phyloP scores from a whole-genome alignment of 805 yeast species.

The Cyberlindnera veronae region DNA sequence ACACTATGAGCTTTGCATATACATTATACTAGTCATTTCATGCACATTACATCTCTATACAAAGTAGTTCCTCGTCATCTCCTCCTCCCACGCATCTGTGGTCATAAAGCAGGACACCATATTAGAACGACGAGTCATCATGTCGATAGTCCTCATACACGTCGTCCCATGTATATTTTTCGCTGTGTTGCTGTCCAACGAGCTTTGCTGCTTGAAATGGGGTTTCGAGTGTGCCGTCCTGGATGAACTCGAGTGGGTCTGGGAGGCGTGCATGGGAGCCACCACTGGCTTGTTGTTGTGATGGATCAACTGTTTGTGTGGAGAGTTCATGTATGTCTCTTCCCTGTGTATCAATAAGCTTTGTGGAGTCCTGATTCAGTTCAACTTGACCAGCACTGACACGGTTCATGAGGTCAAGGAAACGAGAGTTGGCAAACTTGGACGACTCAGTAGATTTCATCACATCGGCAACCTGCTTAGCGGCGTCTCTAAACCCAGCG shows the following conservation, averaged over 20 bases:
- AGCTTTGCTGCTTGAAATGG: constrained; percentile 25
- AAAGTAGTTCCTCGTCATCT: no score
- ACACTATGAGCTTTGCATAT: no score
- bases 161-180: constrained; percentile 29
- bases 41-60: not conserved
- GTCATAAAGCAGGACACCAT: constrained; percentile 10
- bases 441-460: constrained; percentile 18
- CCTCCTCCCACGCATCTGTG: constrained; percentile 8
- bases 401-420: constrained; percentile 25
- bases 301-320: constrained; percentile 1
- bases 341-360: constrained; percentile 24
- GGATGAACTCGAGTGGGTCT: constrained; percentile 26
- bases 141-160: constrained; percentile 27
- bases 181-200: constrained; percentile 17
- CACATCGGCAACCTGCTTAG: constrained; percentile 25
- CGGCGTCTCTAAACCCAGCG: constrained; percentile 25
- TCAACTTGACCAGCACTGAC: constrained; percentile 25
- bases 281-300: constrained; percentile 1
- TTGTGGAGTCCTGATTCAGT: constrained; percentile 24
- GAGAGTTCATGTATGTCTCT: constrained; percentile 22
- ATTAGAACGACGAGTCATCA: constrained; percentile 26
- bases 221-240: constrained; percentile 20
- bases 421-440: constrained; percentile 27
- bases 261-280: constrained; percentile 17
- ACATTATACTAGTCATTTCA: not conserved